Evolutionary conservation across 257 asterid genomes (phyloP), one percentile per base, ranked within the genome.

Genomic region (Linaria vulgaris): DNA sequence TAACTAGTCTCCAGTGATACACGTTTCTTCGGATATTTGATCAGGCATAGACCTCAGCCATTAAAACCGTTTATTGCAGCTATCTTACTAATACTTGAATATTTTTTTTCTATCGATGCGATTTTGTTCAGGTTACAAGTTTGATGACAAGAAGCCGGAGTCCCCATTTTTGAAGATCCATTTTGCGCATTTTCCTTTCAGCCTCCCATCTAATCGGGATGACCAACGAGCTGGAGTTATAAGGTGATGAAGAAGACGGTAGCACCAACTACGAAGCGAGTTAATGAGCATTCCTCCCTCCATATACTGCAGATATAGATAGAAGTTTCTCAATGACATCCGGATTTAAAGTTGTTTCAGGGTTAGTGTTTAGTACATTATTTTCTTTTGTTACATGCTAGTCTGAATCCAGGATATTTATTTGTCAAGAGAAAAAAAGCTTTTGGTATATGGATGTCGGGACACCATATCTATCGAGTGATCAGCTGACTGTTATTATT

Each of bases 151-250:
- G 81, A 85, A 87, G 78, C 74, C 85, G 3, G 86, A 79, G 4
- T 75, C 94, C 41, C 74, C 83, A 45, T 61, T 61, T 43, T 47
- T 85, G 41, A 83, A 46, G 63, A 78, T 81, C 65, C 78, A 72
- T 38, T 85, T 79, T 74, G 94, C 94, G 13, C 82, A 76, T 70
- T 87, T 87, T 59, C 96, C 96, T 63, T 85, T 87, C 44, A 80
- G 71, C 46, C 74, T 61, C 47, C 85, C 90, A 60, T 79, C 88
- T 43, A 79, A 80, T 30, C 66, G 30, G 27, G 83, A 64, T 1
- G 79, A 65, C 15, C 82, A 67, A 55, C 69, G 25, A 41, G 49
- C 56, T 60, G 75, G 79, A 66, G 77, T 64, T 46, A 11, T 57
- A 43, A 70, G 30, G 61, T 70, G 70, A 77, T 23, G 16, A 27